These are phyloP conservation scores for Mycena latifolia DNA, from an alignment of 768 basidiomycete genomes.

Conservation along the genomic window DNA sequence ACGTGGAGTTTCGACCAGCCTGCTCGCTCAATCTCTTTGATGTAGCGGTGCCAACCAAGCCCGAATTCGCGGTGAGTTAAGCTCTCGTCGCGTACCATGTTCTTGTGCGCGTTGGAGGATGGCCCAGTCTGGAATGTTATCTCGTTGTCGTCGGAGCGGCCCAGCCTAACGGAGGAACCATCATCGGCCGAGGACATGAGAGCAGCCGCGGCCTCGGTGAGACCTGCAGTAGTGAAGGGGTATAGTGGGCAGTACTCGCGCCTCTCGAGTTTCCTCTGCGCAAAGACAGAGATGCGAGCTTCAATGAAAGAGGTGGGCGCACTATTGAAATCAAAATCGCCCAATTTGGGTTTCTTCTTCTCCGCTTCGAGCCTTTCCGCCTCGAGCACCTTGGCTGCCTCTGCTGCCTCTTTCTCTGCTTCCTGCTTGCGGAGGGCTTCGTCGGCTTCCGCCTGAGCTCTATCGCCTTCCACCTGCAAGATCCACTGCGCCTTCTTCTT, in stretches of 20 bases:
- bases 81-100: constrained; percentile 5
- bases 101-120: background rate
- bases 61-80: constrained; percentile 2
- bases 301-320: background rate
- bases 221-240: constrained; percentile 7
- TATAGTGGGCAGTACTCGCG: constrained; percentile 4
- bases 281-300: constrained; percentile 8
- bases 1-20: background rate
- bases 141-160: constrained; percentile 1
- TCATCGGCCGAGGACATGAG: background rate
- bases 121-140: constrained; percentile 8
- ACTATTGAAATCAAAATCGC: constrained; percentile 8
- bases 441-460: background rate
- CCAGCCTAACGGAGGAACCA: background rate
- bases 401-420: background rate
- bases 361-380: constrained; percentile 14
- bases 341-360: constrained; percentile 30
- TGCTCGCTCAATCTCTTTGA: background rate
- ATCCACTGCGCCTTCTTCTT: background rate
- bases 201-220: background rate
- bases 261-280: constrained; percentile 1
- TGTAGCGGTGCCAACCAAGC: background rate
- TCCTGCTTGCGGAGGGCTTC: background rate
- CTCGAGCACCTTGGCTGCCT: background rate
- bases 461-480: background rate